These are phyloP conservation scores for Tolypocladium pustulatum DNA, from an alignment of 2,329 filamentous ascomycete species.

Conservation along the genomic window DNA sequence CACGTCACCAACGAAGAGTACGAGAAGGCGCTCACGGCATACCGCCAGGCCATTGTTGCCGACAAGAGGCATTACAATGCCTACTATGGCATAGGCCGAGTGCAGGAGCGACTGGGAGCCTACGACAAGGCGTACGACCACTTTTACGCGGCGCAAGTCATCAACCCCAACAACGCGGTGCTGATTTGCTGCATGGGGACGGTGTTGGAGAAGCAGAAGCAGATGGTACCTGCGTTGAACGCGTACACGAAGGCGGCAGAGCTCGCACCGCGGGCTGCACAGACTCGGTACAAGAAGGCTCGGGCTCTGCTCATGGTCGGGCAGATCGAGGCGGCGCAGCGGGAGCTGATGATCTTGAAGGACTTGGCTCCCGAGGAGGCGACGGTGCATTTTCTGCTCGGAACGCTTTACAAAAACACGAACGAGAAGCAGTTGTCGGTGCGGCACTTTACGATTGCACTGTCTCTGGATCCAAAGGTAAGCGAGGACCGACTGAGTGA, in stretches of 20 bases:
- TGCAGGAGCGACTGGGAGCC: conserved; percentile 84
- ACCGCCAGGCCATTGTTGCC: conserved; percentile 74
- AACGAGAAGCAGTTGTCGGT: conserved; percentile 73
- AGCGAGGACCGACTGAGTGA: conserved; percentile 10
- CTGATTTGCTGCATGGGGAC: conserved; percentile 87
- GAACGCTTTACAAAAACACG: conserved; percentile 66
- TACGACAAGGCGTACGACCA: conserved; percentile 86
- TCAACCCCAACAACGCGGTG: conserved; percentile 91
- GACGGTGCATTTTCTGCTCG: conserved; percentile 90
- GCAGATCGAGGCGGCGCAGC: conserved; percentile 61
- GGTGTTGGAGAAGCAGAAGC: conserved; percentile 80
- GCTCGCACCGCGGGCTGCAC: conserved; percentile 67
- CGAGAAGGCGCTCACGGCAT: conserved; percentile 82
- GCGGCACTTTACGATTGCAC: conserved; percentile 83
- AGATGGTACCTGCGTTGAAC: conserved; percentile 64
- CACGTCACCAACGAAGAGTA: conserved; percentile 95
- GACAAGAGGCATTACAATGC: conserved; percentile 92
- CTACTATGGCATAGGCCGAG: conserved; percentile 81
- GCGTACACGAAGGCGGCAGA: conserved; percentile 78
- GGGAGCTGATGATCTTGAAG: conserved; percentile 79
- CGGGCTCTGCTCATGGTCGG: conserved; percentile 70
- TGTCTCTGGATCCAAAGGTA: conserved; percentile 95
- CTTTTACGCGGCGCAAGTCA: conserved; percentile 75
- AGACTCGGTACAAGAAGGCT: conserved; percentile 89
- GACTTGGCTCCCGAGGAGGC: conserved; percentile 89